Evolutionary conservation across 2,329 filamentous ascomycete genomes (phyloP).

Genomic region (Acrocalymma vagum): DNA sequence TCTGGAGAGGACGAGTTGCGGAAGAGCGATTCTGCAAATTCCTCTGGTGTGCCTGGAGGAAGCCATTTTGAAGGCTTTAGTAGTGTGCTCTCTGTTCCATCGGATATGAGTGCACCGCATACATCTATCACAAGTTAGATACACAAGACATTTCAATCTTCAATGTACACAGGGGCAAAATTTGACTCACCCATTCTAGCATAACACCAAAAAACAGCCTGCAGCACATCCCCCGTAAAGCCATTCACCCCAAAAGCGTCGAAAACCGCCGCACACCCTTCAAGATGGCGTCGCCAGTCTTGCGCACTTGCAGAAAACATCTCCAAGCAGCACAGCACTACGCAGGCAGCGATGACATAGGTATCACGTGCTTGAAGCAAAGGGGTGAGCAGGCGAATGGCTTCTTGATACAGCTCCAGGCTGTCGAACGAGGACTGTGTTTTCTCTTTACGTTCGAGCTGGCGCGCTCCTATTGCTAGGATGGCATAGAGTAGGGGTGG

Average conservation of each 20-base stretch:
- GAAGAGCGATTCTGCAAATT: conserved; percentile 43
- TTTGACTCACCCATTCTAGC: conserved; percentile 58
- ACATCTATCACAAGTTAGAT: conserved; percentile 46
- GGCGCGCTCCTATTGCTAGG: conserved; percentile 61
- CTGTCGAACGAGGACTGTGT: conserved; percentile 53
- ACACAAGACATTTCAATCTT: background rate
- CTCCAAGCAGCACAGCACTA: conserved; percentile 63
- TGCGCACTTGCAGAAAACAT: conserved; percentile 54
- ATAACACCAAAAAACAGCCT: conserved; percentile 65
- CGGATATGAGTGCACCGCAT: conserved; percentile 62
- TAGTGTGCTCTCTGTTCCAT: conserved; percentile 56
- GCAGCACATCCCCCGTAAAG: conserved; percentile 58
- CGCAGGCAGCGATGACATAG: conserved; percentile 61
- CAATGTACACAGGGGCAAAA: too few species aligned
- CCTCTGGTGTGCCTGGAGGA: conserved; percentile 31
- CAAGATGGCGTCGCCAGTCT: conserved; percentile 61
- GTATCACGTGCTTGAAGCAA: conserved; percentile 58
- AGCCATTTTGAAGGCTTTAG: conserved; percentile 60
- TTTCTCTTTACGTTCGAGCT: conserved; percentile 57
- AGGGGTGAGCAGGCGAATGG: conserved; percentile 60
- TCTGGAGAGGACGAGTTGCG: conserved; percentile 48
- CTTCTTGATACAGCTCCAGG: conserved; percentile 60
- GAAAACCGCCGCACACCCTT: conserved; percentile 62
- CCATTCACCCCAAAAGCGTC: conserved; percentile 61
- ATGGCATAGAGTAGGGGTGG: conserved; percentile 59